A percentile compares a stretch with the other conserved stretches of the same genome.
phyloP scores from a whole-genome alignment of 202 grass and related monocot genomes.

The Carex sylvatica region DNA sequence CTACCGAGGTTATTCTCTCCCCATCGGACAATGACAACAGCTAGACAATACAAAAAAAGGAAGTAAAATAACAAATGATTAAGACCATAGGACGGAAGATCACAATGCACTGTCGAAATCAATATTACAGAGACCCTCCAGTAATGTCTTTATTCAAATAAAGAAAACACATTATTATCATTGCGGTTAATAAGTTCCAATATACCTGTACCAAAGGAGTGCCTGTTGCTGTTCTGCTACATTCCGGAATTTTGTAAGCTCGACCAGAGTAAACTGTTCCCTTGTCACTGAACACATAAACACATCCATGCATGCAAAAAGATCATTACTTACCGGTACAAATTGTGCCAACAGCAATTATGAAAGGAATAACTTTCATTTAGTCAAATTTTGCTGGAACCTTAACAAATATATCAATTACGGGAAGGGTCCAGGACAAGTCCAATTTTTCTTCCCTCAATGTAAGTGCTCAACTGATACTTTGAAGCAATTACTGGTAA shows the following conservation, averaged over 20 bases:
- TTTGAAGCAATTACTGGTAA: slow-evolving; percentile 10
- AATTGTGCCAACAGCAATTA: slow-evolving; percentile 10
- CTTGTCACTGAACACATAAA: slow-evolving; percentile 67
- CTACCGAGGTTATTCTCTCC: slow-evolving; percentile 90
- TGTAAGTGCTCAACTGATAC: slow-evolving; percentile 19
- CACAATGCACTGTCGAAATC: background rate
- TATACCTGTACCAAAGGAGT: slow-evolving; percentile 86
- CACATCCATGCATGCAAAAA: slow-evolving; percentile 24
- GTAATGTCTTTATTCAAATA: background rate
- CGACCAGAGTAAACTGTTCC: slow-evolving; percentile 91
- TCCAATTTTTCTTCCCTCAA: background rate
- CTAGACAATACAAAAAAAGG: slow-evolving; percentile 47
- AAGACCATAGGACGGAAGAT: slow-evolving; percentile 18
- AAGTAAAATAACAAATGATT: slow-evolving; percentile 28
- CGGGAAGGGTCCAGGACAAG: background rate
- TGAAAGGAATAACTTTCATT: slow-evolving; percentile 4
- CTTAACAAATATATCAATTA: background rate
- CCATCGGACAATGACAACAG: slow-evolving; percentile 74
- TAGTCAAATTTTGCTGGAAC: slow-evolving; percentile 17
- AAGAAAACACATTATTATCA: background rate
- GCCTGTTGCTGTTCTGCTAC: slow-evolving; percentile 77
- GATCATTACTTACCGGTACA: slow-evolving; percentile 12
- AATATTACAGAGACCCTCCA: background rate
- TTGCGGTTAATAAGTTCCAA: background rate
- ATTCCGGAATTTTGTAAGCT: slow-evolving; percentile 92